Conservation (phyloP, 441 rosid species). For the Euphorbia corollata region DNA sequence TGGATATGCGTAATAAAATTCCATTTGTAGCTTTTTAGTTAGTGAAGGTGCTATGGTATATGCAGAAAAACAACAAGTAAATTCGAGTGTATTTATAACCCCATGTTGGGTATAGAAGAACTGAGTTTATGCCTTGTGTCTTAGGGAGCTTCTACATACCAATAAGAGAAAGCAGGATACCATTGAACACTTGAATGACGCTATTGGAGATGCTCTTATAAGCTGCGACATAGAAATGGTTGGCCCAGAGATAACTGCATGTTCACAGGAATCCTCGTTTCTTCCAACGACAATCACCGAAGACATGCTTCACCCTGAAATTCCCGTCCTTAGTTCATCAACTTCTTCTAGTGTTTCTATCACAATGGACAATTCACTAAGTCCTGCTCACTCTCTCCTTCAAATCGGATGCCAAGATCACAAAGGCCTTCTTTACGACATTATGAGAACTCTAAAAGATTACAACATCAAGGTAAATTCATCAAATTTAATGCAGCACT, state of each 20-base stretch:
- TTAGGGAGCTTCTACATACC: slow-evolving; percentile 79
- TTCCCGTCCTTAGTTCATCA: slow-evolving; percentile 31
- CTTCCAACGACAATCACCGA: slow-evolving; percentile 55
- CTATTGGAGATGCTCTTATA: slow-evolving; percentile 47
- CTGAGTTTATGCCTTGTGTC: slow-evolving; percentile 2
- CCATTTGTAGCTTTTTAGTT: background rate
- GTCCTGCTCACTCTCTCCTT: slow-evolving; percentile 77
- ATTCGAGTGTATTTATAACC: background rate
- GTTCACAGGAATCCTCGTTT: slow-evolving; percentile 53
- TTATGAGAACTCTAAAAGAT: slow-evolving; percentile 86
- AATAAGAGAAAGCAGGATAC: slow-evolving; percentile 59
- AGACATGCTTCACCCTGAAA: slow-evolving; percentile 38
- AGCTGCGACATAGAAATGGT: slow-evolving; percentile 72
- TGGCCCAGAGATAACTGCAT: slow-evolving; percentile 56
- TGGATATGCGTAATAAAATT: too few relatives aligned
- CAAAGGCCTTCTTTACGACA: slow-evolving; percentile 83
- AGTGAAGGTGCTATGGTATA: background rate
- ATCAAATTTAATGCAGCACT: background rate
- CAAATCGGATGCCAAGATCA: slow-evolving; percentile 79
- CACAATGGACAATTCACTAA: slow-evolving; percentile 61
- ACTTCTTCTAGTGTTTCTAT: slow-evolving; percentile 46
- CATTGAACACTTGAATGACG: slow-evolving; percentile 33
- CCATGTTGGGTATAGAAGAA: background rate
- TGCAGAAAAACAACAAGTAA: background rate
- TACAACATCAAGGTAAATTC: slow-evolving; percentile 69